phyloP scores from a whole-genome alignment of 192 early-diverging fungal species.

The Podila epicladia region DNA sequence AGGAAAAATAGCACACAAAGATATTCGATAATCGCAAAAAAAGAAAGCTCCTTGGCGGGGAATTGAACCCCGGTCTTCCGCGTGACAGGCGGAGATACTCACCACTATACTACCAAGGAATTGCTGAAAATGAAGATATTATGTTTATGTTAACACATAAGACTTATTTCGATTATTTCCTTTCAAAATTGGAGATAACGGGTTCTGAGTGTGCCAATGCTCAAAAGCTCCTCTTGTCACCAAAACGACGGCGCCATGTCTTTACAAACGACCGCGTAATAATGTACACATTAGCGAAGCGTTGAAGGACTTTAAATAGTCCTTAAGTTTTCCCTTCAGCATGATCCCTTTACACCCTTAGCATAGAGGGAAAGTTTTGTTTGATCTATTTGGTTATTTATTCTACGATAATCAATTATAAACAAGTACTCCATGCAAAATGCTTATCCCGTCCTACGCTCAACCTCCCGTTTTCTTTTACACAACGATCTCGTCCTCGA shows the following conservation, averaged over 20 bases:
- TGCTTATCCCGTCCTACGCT: not conserved
- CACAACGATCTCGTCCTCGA: constrained; percentile 69
- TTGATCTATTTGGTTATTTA: too few relatives aligned
- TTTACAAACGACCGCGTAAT: too few relatives aligned
- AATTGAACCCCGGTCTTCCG: constrained; percentile 5
- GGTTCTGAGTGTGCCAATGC: too few relatives aligned
- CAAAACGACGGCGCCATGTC: too few relatives aligned
- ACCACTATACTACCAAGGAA: constrained; percentile 2
- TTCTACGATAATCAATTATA: not conserved
- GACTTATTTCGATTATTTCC: not conserved
- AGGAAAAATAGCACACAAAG: not conserved
- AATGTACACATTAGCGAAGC: too few relatives aligned
- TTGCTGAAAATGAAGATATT: not conserved
- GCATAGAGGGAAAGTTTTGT: too few relatives aligned
- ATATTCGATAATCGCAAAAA: too few relatives aligned
- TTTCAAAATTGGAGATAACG: not conserved
- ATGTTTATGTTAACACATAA: not conserved
- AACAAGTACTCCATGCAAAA: not conserved
- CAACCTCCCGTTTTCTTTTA: constrained; percentile 15
- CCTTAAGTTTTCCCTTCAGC: too few relatives aligned
- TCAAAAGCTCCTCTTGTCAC: too few relatives aligned
- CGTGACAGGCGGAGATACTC: constrained; percentile 5
- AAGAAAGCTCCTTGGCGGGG: constrained; percentile 2
- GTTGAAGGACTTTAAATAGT: too few relatives aligned
- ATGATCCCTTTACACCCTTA: too few relatives aligned